Base-by-base conservation (phyloP, 169 alveolate genomes). In the Theileria sp. region DNA sequence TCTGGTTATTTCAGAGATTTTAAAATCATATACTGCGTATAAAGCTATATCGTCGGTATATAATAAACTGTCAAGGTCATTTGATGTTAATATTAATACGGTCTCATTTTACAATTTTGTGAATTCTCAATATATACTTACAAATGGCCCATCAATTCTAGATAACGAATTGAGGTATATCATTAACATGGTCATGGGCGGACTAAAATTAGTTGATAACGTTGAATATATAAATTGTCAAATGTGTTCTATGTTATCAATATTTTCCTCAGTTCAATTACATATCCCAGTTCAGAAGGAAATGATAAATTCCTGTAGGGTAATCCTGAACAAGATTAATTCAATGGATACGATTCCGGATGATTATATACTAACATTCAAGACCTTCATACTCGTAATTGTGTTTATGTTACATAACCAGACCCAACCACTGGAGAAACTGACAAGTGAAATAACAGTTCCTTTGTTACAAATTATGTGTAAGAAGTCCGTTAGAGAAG, bases 131-230 rank as follows among this genome's bases (percentile, higher is more conserved):
- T 83, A 51, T 51, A 54, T 81, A 69, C 1, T 74, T 0, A 80
- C 56, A 3, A 75, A 77, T 44, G 74, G 89, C 17, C 36, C 26
- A 51, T 21, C 67, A 44, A 1, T 83, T 17, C 81, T 64, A 21
- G 87, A 78, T 49, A 44, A 36, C 28, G 86, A 83, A 38, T 25
- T 83, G 9, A 77, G 89, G 30, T 50, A 66, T 21, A 25, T 83
- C 10, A 49, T 77, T 19, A 83, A 76, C 81, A 77, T 28, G 32
- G 78, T 44, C 9, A 54, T 76, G 32, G 32, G 69, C 4, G 82
- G 80, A 13, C 34, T 83, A 32, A 32, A 67, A 25, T 62, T 38
- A 56, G 76, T 71, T 12, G 81, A 83, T 28, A 19, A 6, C 50
- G 15, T 34, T 9, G 86, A 66, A 26, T 77, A 77, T 56, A 36